Evolutionary conservation across 78 protist genomes (phyloP).

Genomic region (Chrysochromulina tobinii): DNA sequence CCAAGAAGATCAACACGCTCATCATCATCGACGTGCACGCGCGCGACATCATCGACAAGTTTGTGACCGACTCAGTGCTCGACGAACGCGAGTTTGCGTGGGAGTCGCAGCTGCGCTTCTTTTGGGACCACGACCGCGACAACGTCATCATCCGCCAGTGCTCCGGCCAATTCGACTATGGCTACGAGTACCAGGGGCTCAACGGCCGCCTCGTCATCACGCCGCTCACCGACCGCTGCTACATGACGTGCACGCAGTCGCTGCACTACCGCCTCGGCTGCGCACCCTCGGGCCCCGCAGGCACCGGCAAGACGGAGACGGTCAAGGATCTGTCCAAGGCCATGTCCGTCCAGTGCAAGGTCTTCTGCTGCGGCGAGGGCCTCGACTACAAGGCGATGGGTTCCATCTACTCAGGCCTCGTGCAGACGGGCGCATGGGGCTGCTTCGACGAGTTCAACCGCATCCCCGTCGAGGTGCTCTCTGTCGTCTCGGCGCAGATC

Average conservation of each 20-base stretch:
- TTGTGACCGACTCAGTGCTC: slow-evolving; percentile 83
- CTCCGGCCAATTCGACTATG: slow-evolving; percentile 77
- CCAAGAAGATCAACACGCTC: slow-evolving; percentile 82
- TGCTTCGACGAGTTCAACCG: slow-evolving; percentile 96
- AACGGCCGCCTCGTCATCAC: slow-evolving; percentile 89
- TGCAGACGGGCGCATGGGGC: slow-evolving; percentile 93
- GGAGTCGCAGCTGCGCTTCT: slow-evolving; percentile 92
- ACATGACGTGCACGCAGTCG: slow-evolving; percentile 81
- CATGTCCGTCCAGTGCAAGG: slow-evolving; percentile 73
- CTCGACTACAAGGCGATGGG: slow-evolving; percentile 86
- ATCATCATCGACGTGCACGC: slow-evolving; percentile 92
- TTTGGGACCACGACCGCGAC: slow-evolving; percentile 69
- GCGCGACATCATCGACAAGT: slow-evolving; percentile 83
- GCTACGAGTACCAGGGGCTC: slow-evolving; percentile 93
- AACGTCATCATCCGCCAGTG: slow-evolving; percentile 73
- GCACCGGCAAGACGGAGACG: slow-evolving; percentile 97
- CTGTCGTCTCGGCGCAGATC: slow-evolving; percentile 84
- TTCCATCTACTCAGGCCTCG: slow-evolving; percentile 72
- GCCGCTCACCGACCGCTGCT: slow-evolving; percentile 88
- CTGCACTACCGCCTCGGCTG: slow-evolving; percentile 82
- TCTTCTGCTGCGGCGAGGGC: slow-evolving; percentile 89
- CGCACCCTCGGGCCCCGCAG: slow-evolving; percentile 95
- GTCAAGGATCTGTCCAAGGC: slow-evolving; percentile 91
- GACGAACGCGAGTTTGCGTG: slow-evolving; percentile 88
- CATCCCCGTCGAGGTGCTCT: slow-evolving; percentile 80